A percentile compares a stretch with the other conserved stretches of the same genome.
These are phyloP conservation scores for Clitopilus hobsonii DNA, from an alignment of 768 basidiomycete genomes.

Conservation along the genomic window DNA sequence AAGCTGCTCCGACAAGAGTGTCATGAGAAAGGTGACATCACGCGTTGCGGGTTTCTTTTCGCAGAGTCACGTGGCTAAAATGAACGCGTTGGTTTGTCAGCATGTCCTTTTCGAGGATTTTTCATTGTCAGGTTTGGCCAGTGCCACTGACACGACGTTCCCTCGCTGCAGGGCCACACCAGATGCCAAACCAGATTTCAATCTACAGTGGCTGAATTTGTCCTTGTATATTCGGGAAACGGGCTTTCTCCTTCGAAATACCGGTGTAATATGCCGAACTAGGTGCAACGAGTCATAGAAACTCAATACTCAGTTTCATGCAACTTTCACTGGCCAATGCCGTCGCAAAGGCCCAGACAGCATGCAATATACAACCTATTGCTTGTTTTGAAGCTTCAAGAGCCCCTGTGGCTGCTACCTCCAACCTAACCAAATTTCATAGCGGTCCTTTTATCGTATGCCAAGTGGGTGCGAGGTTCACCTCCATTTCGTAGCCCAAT, in stretches of 20 bases:
- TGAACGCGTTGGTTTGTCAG: background rate
- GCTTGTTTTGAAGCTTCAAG: background rate
- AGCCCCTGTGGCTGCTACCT: background rate
- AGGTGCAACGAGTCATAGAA: background rate
- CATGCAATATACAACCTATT: background rate
- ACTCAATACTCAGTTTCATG: background rate
- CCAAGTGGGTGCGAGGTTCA: no score
- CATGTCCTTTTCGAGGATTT: background rate
- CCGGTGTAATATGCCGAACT: background rate
- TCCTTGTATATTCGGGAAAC: background rate
- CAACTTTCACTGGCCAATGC: no score
- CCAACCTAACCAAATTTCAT: no score
- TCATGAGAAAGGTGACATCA: constrained; percentile 14
- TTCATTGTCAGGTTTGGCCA: background rate
- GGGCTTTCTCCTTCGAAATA: background rate
- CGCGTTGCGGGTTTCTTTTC: constrained; percentile 7
- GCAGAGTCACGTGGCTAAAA: background rate
- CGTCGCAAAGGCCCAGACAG: background rate
- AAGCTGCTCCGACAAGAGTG: background rate
- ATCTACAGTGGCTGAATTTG: background rate
- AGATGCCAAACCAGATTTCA: background rate
- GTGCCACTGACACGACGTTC: background rate
- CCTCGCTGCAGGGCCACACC: background rate
- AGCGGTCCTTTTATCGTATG: no score
- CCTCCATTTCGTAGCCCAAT: no score